Conservation (phyloP, 306 rosid genomes). For the Alnus rubra region DNA sequence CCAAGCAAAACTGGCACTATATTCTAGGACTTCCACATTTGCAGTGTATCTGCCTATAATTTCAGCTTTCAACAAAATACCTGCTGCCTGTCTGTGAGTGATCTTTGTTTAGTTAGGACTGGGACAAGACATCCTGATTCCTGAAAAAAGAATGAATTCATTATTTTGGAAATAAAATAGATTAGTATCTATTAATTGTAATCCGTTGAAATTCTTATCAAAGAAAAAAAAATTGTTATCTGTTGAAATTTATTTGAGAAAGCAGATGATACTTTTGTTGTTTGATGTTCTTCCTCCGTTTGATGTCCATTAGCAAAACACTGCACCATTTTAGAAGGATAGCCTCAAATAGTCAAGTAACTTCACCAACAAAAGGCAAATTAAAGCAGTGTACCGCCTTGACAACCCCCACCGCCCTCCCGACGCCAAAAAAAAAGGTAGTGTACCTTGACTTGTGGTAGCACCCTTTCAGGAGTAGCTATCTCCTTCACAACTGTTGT, state of each 20-base stretch:
- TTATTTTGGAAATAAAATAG: constrained; percentile 17
- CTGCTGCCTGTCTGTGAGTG: constrained; percentile 87
- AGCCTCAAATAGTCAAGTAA: constrained; percentile 26
- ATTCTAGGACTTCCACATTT: not conserved
- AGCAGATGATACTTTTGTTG: constrained; percentile 45
- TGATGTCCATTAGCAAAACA: constrained; percentile 53
- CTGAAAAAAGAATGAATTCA: constrained; percentile 40
- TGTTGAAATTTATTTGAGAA: constrained; percentile 6
- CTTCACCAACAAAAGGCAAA: constrained; percentile 2
- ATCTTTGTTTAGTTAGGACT: constrained; percentile 67
- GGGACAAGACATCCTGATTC: constrained; percentile 49
- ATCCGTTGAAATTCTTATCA: not conserved
- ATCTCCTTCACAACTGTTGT: constrained; percentile 45
- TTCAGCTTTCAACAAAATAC: constrained; percentile 40
- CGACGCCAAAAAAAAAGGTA: not conserved
- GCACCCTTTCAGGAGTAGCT: constrained; percentile 30
- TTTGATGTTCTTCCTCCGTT: constrained; percentile 47
- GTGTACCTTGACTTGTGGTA: constrained; percentile 49
- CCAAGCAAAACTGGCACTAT: not conserved
- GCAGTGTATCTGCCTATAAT: not conserved
- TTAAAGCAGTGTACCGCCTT: constrained; percentile 7
- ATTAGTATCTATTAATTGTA: not conserved
- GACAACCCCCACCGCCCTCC: not conserved
- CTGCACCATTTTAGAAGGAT: constrained; percentile 39
- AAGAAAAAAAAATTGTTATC: too few species aligned